Percentiles rank a stretch among this genome's conserved stretches.
Conservation (phyloP, 1,284 basidiomycete species). For the Ustilago trichophora region DNA sequence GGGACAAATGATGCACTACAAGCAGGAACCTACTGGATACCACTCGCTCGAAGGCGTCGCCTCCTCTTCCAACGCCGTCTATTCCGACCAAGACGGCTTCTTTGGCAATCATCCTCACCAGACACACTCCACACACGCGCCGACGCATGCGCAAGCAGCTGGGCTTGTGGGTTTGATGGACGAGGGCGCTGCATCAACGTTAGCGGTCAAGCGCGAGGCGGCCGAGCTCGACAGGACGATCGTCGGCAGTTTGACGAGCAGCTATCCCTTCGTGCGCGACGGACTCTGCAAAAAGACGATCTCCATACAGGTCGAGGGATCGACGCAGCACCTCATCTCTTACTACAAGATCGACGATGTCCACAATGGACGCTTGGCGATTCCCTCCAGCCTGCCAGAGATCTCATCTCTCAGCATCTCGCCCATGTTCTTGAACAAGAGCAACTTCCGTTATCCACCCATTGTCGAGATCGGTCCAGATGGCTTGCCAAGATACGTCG, state of each 20-base stretch:
- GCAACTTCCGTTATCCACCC: slow-evolving; percentile 87
- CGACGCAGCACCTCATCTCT: slow-evolving; percentile 91
- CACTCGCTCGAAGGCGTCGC: slow-evolving; percentile 9
- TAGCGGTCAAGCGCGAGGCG: slow-evolving; percentile 24
- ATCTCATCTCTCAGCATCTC: slow-evolving; percentile 84
- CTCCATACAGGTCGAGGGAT: slow-evolving; percentile 85
- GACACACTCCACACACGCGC: slow-evolving; percentile 2
- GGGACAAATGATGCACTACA: slow-evolving; percentile 17
- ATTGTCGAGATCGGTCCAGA: slow-evolving; percentile 84
- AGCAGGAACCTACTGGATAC: slow-evolving; percentile 17
- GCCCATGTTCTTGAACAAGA: slow-evolving; percentile 86
- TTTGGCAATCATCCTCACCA: slow-evolving; percentile 9
- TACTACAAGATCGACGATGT: slow-evolving; percentile 96
- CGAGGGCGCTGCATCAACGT: slow-evolving; percentile 3
- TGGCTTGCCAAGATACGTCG: slow-evolving; percentile 75
- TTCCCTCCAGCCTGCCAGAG: slow-evolving; percentile 88
- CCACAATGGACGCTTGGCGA: slow-evolving; percentile 81
- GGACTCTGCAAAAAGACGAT: slow-evolving; percentile 77
- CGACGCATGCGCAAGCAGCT: slow-evolving; percentile 34
- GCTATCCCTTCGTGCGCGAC: slow-evolving; percentile 56
- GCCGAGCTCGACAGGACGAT: slow-evolving; percentile 54
- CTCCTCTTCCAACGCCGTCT: slow-evolving; percentile 21
- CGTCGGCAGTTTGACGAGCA: slow-evolving; percentile 58
- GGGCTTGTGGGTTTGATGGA: slow-evolving; percentile 35
- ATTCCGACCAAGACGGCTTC: slow-evolving; percentile 21